A percentile compares a stretch with the other conserved stretches of the same genome.
phyloP scores from a whole-genome alignment of 257 asterid species.

The Scutellaria baicalensis region DNA sequence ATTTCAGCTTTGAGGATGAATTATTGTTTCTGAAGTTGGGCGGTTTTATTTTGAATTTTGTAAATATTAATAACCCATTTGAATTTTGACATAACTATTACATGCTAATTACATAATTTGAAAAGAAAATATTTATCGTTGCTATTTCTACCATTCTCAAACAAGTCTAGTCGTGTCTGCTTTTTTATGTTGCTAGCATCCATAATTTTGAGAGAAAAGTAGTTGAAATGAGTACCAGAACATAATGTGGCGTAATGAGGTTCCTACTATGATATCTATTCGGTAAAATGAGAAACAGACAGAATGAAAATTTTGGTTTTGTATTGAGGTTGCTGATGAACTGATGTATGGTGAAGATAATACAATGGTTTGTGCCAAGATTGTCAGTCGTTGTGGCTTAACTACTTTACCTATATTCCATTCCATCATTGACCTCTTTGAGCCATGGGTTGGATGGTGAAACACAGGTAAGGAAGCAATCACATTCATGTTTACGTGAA shows the following conservation, averaged over 20 bases:
- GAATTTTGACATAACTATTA: not conserved
- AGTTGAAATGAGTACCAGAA: not conserved
- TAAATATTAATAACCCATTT: not conserved
- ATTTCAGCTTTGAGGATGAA: not conserved
- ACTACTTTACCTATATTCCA: not conserved
- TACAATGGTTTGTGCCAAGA: not conserved
- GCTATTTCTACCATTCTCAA: not conserved
- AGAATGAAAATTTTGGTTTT: not conserved
- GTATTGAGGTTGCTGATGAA: not conserved
- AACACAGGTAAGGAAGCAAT: slow-evolving; percentile 67
- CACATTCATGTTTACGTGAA: slow-evolving; percentile 58
- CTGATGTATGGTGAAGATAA: not conserved
- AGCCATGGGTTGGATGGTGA: slow-evolving; percentile 11
- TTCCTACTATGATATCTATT: not conserved
- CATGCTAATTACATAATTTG: not conserved
- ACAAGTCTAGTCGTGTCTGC: not conserved
- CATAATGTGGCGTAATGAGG: not conserved
- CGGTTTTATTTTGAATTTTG: not conserved
- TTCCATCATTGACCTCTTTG: not conserved
- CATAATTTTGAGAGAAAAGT: not conserved
- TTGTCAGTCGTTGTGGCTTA: not conserved
- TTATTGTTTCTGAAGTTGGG: not conserved
- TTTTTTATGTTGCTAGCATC: not conserved
- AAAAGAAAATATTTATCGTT: not conserved
- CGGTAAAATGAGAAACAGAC: not conserved